Conservation (phyloP, 495 filamentous ascomycete genomes). For the Friedmanniomyces simplex region DNA sequence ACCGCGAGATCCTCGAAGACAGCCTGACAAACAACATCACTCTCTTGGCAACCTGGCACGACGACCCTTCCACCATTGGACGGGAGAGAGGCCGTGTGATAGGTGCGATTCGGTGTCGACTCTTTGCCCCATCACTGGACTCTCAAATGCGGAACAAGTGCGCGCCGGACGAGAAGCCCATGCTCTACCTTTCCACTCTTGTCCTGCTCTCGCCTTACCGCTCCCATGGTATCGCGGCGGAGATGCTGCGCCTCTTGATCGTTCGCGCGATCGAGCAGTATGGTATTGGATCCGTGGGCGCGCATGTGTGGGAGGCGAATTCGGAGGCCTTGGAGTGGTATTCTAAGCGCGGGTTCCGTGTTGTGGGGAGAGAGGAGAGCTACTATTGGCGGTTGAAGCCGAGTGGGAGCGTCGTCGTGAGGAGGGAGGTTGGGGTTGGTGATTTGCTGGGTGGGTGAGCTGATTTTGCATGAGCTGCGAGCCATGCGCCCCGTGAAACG, state of each 20-base stretch:
- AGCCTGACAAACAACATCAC: slow-evolving; percentile 58
- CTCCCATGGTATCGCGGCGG: slow-evolving; percentile 62
- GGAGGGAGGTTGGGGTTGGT: slow-evolving; percentile 32
- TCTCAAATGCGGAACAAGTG: slow-evolving; percentile 11
- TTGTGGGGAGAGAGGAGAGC: slow-evolving; percentile 45
- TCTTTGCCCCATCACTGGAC: slow-evolving; percentile 41
- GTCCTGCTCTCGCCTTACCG: slow-evolving; percentile 76
- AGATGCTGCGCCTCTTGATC: slow-evolving; percentile 53
- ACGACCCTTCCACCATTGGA: slow-evolving; percentile 30
- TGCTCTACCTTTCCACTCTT: slow-evolving; percentile 82
- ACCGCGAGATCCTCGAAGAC: slow-evolving; percentile 61
- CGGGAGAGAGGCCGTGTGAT: slow-evolving; percentile 40
- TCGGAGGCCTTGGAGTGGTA: slow-evolving; percentile 84
- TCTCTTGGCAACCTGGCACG: slow-evolving; percentile 63
- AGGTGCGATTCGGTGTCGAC: slow-evolving; percentile 73
- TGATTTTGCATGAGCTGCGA: background rate
- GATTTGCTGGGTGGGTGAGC: slow-evolving; percentile 22
- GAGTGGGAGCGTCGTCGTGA: slow-evolving; percentile 61
- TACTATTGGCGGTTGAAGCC: slow-evolving; percentile 85
- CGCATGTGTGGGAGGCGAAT: slow-evolving; percentile 93
- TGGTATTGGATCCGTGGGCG: slow-evolving; percentile 53
- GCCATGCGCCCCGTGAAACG: too few relatives aligned
- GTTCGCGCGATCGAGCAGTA: slow-evolving; percentile 30
- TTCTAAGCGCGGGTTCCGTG: slow-evolving; percentile 60
- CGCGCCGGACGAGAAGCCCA: slow-evolving; percentile 14